These are phyloP conservation scores for Rhododendron henanense DNA, from an alignment of 148 eudicot species.

Conservation along the genomic window DNA sequence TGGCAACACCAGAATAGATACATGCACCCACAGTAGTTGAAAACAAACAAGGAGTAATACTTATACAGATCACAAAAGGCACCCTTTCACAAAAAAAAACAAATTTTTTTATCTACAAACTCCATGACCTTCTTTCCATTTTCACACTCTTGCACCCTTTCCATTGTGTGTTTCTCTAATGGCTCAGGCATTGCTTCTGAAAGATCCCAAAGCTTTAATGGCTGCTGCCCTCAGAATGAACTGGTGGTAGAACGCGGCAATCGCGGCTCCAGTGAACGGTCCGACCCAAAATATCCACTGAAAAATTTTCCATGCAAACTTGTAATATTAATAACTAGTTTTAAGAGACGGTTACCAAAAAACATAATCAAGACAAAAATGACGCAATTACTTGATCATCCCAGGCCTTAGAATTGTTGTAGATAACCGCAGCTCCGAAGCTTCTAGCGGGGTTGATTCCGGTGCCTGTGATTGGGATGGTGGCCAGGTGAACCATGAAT, in stretches of 20 bases:
- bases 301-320: neutral
- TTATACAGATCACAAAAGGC: neutral
- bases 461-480: constrained; percentile 69
- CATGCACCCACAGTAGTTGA: neutral
- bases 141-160: neutral
- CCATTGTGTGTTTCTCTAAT: neutral
- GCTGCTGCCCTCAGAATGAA: constrained; percentile 48
- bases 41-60: neutral
- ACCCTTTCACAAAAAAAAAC: neutral
- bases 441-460: constrained; percentile 89
- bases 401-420: constrained; percentile 56
- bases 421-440: constrained; percentile 75
- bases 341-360: neutral
- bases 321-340: neutral
- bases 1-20: neutral
- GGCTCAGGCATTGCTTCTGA: constrained; percentile 44
- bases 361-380: no score
- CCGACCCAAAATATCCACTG: constrained; percentile 62
- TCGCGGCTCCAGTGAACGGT: constrained; percentile 48
- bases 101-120: neutral
- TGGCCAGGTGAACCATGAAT: constrained; percentile 77
- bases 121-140: constrained; percentile 12
- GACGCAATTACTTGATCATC: constrained; percentile 47
- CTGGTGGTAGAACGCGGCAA: constrained; percentile 51
- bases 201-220: constrained; percentile 55